These are phyloP conservation scores for Penicillium sp. DNA, from an alignment of 2,329 filamentous ascomycete genomes.

Conservation along the genomic window DNA sequence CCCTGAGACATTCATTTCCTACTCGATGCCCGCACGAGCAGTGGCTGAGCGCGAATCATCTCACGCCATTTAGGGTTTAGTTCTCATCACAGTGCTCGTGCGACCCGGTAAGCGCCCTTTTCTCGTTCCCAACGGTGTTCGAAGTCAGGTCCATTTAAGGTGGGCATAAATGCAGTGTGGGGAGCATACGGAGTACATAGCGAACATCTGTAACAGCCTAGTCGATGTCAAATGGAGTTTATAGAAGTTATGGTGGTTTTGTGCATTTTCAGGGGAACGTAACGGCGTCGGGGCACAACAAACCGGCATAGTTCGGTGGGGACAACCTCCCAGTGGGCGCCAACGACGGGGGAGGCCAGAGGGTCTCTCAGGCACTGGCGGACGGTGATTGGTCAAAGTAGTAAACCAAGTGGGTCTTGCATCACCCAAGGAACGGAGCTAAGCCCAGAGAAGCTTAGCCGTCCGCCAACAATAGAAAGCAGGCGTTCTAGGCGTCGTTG, in stretches of 20 bases:
- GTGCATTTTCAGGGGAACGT: conserved; percentile 5
- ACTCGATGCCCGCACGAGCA: not conserved
- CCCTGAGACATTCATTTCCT: conserved; percentile 7
- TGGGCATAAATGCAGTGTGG: too few species aligned
- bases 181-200: too few species aligned
- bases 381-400: conserved; percentile 7
- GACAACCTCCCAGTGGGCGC: conserved; percentile 6
- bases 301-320: conserved; percentile 18
- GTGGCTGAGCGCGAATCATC: not conserved
- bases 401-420: conserved; percentile 55
- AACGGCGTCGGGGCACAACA: conserved; percentile 6
- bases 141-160: not conserved
- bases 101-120: not conserved
- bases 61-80: not conserved
- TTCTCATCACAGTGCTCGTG: not conserved
- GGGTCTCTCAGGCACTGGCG: conserved; percentile 11
- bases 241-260: not conserved
- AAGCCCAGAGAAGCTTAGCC: conserved; percentile 33
- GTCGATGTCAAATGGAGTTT: too few species aligned
- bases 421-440: conserved; percentile 44
- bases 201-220: too few species aligned
- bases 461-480: conserved; percentile 18
- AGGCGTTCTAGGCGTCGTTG: conserved; percentile 12
- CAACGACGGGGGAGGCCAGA: not conserved
- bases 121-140: too few species aligned